phyloP scores from a whole-genome alignment of 352 stramenopile genomes.

The Plasmopara muralis region DNA sequence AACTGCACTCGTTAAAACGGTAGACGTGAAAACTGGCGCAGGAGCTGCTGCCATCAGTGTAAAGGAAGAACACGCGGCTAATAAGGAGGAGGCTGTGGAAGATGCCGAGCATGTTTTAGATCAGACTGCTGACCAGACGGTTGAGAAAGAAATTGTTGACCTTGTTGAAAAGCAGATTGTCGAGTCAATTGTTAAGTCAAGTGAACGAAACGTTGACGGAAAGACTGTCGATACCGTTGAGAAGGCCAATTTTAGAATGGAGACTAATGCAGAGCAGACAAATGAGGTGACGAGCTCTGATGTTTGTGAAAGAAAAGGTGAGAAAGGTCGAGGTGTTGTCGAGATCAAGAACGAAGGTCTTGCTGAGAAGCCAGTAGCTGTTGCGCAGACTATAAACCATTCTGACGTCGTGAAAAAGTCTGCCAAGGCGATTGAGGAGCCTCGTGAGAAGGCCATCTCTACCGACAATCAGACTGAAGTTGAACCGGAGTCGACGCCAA shows the following conservation, averaged over 20 bases:
- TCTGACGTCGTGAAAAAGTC: constrained; percentile 5
- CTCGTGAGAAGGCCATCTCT: constrained; percentile 4
- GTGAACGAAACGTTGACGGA: not conserved
- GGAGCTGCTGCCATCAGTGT: not conserved
- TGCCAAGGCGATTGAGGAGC: not conserved
- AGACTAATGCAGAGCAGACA: not conserved
- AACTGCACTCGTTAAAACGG: not conserved
- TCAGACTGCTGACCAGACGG: not conserved
- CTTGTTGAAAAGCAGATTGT: constrained; percentile 1
- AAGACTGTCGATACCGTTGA: constrained; percentile 1
- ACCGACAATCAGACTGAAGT: constrained; percentile 13
- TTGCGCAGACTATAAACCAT: constrained; percentile 3
- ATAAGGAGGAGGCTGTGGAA: not conserved
- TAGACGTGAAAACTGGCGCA: constrained; percentile 1
- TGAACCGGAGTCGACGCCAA: not conserved
- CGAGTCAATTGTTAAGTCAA: not conserved
- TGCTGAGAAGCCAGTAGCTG: constrained; percentile 1
- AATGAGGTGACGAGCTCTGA: not conserved
- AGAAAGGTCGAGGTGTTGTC: not conserved
- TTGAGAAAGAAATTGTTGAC: constrained; percentile 1
- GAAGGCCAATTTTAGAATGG: not conserved
- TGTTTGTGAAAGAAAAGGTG: not conserved
- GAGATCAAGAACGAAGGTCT: constrained; percentile 8
- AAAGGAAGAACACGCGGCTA: not conserved
- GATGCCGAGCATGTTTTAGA: not conserved